Conservation (phyloP, 805 yeast genomes). For the Blastobotrys muscicola region DNA sequence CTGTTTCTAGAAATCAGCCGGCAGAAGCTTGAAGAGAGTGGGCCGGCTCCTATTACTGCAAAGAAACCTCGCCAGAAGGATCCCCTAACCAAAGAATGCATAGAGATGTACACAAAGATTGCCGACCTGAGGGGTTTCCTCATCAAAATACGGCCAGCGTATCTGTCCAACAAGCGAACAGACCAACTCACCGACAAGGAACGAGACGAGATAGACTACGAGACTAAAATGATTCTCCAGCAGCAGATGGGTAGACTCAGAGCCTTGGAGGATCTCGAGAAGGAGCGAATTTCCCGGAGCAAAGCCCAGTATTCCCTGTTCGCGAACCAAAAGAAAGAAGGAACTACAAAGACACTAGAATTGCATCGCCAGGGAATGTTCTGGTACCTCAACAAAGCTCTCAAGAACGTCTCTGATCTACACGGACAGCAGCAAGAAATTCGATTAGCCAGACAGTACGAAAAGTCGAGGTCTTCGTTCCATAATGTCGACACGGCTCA, state of each 20-base stretch:
- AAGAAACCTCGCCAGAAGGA: slow-evolving; percentile 12
- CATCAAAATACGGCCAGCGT: slow-evolving; percentile 21
- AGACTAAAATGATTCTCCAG: slow-evolving; percentile 28
- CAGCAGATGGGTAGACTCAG: slow-evolving; percentile 23
- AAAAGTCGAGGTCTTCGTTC: slow-evolving; percentile 16
- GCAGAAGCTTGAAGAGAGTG: slow-evolving; percentile 10
- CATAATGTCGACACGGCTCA: slow-evolving; percentile 7
- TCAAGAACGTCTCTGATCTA: slow-evolving; percentile 23
- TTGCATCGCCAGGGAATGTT: slow-evolving; percentile 31
- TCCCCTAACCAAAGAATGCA: slow-evolving; percentile 20
- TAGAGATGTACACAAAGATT: slow-evolving; percentile 13
- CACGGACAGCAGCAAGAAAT: slow-evolving; percentile 30
- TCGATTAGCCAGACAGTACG: slow-evolving; percentile 23
- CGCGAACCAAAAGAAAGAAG: slow-evolving; percentile 19
- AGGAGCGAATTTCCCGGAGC: slow-evolving; percentile 13
- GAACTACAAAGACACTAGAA: slow-evolving; percentile 20
- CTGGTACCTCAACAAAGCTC: slow-evolving; percentile 25
- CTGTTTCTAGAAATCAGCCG: slow-evolving; percentile 13
- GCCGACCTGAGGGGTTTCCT: slow-evolving; percentile 17
- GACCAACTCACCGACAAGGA: slow-evolving; percentile 26
- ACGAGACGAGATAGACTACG: slow-evolving; percentile 32
- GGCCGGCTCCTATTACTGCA: neutral
- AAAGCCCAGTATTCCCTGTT: slow-evolving; percentile 13
- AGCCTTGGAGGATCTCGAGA: slow-evolving; percentile 22
- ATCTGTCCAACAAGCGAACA: slow-evolving; percentile 21